Evolutionary conservation across 805 yeast species (phyloP).

Genomic region (Tetrapisispora taiwanensis): DNA sequence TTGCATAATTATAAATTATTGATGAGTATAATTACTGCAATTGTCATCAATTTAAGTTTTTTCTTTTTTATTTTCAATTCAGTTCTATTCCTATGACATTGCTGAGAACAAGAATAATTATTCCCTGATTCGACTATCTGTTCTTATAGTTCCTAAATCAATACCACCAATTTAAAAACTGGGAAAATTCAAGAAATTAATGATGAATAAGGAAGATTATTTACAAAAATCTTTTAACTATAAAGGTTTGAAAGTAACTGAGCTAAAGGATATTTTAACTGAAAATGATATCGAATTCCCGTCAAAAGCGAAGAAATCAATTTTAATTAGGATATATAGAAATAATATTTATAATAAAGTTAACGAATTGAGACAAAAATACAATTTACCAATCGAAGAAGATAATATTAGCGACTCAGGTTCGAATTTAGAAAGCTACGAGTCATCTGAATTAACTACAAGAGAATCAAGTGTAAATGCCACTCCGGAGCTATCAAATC

Average conservation of each 20-base stretch:
- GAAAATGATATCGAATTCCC: constrained; percentile 55
- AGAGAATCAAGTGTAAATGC: background rate
- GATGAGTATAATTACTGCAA: too few relatives aligned
- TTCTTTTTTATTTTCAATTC: too few relatives aligned
- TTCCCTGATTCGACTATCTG: too few relatives aligned
- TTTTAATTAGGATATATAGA: constrained; percentile 52
- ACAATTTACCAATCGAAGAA: background rate
- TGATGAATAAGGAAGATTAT: constrained; percentile 7
- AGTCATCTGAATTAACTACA: background rate
- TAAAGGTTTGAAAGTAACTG: constrained; percentile 50
- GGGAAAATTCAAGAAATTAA: background rate
- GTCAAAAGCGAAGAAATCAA: constrained; percentile 57
- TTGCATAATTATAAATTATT: too few relatives aligned
- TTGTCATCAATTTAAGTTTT: too few relatives aligned
- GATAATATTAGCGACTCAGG: background rate
- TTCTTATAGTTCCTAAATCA: too few relatives aligned
- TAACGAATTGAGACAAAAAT: constrained; percentile 29
- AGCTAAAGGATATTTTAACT: constrained; percentile 54
- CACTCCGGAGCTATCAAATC: background rate
- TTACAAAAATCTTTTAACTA: constrained; percentile 53
- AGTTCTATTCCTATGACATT: too few relatives aligned
- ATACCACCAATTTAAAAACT: too few relatives aligned
- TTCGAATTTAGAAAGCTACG: background rate
- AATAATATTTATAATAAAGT: constrained; percentile 42
- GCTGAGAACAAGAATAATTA: too few relatives aligned